A percentile compares a stretch with the other conserved stretches of the same genome.
phyloP scores from a whole-genome alignment of 1,284 basidiomycete species.

The Inonotus hispidus region DNA sequence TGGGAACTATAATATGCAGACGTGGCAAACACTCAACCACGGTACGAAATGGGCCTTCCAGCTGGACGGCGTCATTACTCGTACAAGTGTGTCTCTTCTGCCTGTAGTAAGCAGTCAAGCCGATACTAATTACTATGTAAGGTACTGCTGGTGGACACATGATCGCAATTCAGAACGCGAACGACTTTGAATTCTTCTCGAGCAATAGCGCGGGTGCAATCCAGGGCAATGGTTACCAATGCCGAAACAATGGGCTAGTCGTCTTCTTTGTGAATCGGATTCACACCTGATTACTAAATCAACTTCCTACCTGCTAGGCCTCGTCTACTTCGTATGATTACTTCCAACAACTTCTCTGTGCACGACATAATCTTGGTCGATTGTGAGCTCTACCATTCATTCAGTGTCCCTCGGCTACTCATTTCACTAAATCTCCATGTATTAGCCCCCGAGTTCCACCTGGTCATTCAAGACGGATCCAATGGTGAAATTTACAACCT shows the following conservation, averaged over 20 bases:
- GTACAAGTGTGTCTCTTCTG: slow-evolving; percentile 10
- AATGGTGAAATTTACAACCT: slow-evolving; percentile 35
- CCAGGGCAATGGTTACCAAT: slow-evolving; percentile 31
- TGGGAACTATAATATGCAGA: slow-evolving; percentile 24
- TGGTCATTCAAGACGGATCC: slow-evolving; percentile 29
- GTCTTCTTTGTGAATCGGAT: neutral
- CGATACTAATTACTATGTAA: slow-evolving; percentile 5
- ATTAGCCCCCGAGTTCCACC: slow-evolving; percentile 33
- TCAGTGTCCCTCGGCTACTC: neutral
- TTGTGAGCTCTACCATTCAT: slow-evolving; percentile 16
- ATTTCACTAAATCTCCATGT: neutral
- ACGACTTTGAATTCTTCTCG: slow-evolving; percentile 35
- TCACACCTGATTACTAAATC: neutral
- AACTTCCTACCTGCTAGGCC: slow-evolving; percentile 21
- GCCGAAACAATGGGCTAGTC: slow-evolving; percentile 25
- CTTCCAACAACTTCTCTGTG: slow-evolving; percentile 30
- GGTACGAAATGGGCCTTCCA: slow-evolving; percentile 26
- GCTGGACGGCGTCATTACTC: slow-evolving; percentile 26
- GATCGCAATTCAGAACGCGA: slow-evolving; percentile 30
- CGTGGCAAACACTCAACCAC: slow-evolving; percentile 22
- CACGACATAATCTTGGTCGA: slow-evolving; percentile 36
- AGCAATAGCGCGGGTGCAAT: slow-evolving; percentile 33
- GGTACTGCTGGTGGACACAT: slow-evolving; percentile 30
- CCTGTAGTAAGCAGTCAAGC: neutral
- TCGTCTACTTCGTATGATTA: slow-evolving; percentile 31